Evolutionary conservation across 2,329 filamentous ascomycete species (phyloP), one percentile per base, ranked within the genome.

Genomic region (Pestalotiopsis sp.): DNA sequence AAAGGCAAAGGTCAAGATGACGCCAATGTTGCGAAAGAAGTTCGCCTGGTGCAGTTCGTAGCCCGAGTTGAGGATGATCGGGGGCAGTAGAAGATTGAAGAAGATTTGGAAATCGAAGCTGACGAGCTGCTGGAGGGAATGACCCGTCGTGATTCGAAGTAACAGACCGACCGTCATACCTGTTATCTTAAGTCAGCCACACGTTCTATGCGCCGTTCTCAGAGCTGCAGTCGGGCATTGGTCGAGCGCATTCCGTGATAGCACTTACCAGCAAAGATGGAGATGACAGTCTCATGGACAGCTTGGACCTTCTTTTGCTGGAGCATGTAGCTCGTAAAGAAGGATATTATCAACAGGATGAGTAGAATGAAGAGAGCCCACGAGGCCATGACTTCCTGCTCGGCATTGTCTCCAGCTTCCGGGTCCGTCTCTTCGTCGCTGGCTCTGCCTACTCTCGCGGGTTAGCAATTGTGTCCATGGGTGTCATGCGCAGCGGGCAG

Each of bases 101-200:
- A 99, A 99, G 85, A 98, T 97, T 79, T 98, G 95, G 80, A 98
- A 98, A 84, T 98, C 93, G 85, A 99, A 99, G 81, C 92, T 97
- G 77, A 99, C 94, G 72, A 93, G 91, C 78, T 93, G 93, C 79
- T 95, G 92, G 75, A 99, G 94, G 71, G 92, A 93, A 71, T 93
- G 91, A 72, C 92, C 91, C 65, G 92, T 91, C 58, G 90, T 93
- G 71, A 98, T 84, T 76, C 96, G 90, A 69, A 99, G 90, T 69
- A 97, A 88, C 75, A 99, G 85, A 5, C 96, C 96, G 70, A 99
- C 94, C 69, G 94, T 92, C 96, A 98, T 98, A 76, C 95, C 95
- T 97, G 64, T 52, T 9, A 12, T 23, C 31, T 31, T 1, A 12
- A 25, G 36, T 45, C 27, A 45, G 41, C 39, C 36, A 38, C 23